Evolutionary conservation across 1,139 yeast species (phyloP).

Genomic region (Yamadazyma trypodendri): DNA sequence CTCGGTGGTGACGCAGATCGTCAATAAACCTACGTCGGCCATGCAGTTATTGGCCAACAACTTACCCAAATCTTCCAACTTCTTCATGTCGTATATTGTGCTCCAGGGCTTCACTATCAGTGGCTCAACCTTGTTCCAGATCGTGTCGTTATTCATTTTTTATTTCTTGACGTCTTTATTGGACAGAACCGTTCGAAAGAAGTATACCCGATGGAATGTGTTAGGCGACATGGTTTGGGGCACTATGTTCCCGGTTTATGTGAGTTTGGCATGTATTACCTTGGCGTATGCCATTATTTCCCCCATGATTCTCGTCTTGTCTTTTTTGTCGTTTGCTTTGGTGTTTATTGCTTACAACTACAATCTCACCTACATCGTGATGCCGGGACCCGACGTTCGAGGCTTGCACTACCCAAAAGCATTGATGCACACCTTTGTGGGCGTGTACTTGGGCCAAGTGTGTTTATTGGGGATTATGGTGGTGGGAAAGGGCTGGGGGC

Average conservation of each 20-base stretch:
- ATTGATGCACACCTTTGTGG: constrained; percentile 81
- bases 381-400: constrained; percentile 64
- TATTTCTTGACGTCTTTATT: constrained; percentile 66
- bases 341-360: constrained; percentile 78
- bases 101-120: constrained; percentile 84
- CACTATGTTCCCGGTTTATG: constrained; percentile 79
- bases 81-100: constrained; percentile 67
- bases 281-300: constrained; percentile 80
- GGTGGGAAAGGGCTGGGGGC: constrained; percentile 95
- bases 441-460: constrained; percentile 82
- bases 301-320: constrained; percentile 68
- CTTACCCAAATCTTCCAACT: constrained; percentile 88
- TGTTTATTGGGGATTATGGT: constrained; percentile 84
- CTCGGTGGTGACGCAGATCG: constrained; percentile 67
- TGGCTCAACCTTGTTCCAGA: constrained; percentile 77
- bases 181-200: constrained; percentile 84
- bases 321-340: constrained; percentile 65
- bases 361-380: constrained; percentile 70
- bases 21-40: constrained; percentile 64
- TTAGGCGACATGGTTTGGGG: constrained; percentile 80
- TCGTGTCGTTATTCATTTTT: constrained; percentile 68
- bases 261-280: constrained; percentile 77
- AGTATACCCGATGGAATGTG: constrained; percentile 68
- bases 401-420: constrained; percentile 90
- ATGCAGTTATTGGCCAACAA: constrained; percentile 67